Base-by-base conservation (phyloP, 345 rosid species). In the Hibiscus trionum region DNA sequence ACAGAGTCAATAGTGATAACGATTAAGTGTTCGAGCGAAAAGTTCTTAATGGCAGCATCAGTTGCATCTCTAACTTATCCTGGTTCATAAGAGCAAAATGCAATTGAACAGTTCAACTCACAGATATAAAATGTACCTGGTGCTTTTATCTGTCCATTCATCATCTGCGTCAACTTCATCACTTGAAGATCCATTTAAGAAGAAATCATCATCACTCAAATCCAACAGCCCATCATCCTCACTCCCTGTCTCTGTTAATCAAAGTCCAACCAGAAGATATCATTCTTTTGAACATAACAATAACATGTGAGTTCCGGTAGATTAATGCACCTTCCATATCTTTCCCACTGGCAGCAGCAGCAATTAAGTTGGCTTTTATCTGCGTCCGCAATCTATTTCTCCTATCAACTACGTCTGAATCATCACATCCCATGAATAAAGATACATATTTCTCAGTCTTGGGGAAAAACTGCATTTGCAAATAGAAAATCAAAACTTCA, bases 141-240 rank as follows among this genome's bases (percentile, higher is more conserved):
- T 80, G 74, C 97, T 95, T 83, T 90, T 93, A 77, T 95, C 98
- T 0, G 99, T 95, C 91, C 89, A 95, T 73, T 95, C 99, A 79
- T 95, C 97, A 82, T 95, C 97, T 21, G 98, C 99, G 72, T 95
- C 93, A 49, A 92, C 99, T 84, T 95, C 99, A 82, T 95, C 97
- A 76, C 98, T 95, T 44, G 99, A 93, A 78, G 88, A 89, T 83
- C 97, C 97, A 79, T 79, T 69, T 60, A 90, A 76, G 78, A 95
- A 95, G 85, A 92, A 92, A 81, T 93, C 97, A 81, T 95, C 99
- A 71, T 95, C 99, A 78, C 96, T 95, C 82, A 89, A 80, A 81
- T 93, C 98, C 80, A 92, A 82, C 78, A 85, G 88, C 61, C 98
- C 97, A 81, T 95, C 99, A 77, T 93, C 99, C 84, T 95, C 99